Conservation (phyloP, 306 rosid genomes). For the cucumber (Cucumis sativus) region Cucumber_9930_V3 NC_026657.2:30746501-30747000, state of each 20-base stretch:
- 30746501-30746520: background rate
- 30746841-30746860: background rate
- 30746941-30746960: background rate
- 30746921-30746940: background rate
- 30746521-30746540: background rate
- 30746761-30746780: background rate
- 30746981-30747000: background rate
- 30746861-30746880: background rate
- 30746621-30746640: background rate
- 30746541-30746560: background rate
- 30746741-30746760: background rate
- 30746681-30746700: background rate
- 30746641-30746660: background rate
- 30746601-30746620: background rate
- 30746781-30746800: background rate
- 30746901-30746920: background rate
- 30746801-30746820: background rate
- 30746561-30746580: background rate
- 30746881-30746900: background rate
- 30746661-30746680: background rate
- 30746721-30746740: background rate
- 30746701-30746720: background rate
- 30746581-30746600: background rate
- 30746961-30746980: background rate
- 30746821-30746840: background rate